A percentile compares a stretch with the other conserved stretches of the same genome.
These are phyloP conservation scores for Tylopilus sp. DNA, from an alignment of 1,284 basidiomycete genomes.

Conservation along the genomic window DNA sequence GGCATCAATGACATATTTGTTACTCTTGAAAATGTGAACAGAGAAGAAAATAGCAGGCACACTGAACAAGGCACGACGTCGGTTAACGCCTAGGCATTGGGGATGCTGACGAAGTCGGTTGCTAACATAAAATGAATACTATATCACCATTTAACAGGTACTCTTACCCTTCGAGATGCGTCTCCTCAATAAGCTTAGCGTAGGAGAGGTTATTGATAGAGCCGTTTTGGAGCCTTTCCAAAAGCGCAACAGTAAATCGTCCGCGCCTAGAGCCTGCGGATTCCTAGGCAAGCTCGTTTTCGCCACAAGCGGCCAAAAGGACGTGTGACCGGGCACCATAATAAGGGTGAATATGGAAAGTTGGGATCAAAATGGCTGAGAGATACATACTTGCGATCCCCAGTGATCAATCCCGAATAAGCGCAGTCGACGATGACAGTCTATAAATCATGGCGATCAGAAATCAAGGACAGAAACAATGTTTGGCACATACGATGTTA, in stretches of 20 bases:
- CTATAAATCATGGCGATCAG: neutral
- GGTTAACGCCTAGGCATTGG: slow-evolving; percentile 17
- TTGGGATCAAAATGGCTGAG: neutral
- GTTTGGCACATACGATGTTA: neutral
- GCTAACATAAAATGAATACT: neutral
- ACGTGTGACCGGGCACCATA: neutral
- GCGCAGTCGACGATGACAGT: slow-evolving; percentile 4
- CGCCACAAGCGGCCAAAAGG: slow-evolving; percentile 2
- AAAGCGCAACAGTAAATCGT: slow-evolving; percentile 16
- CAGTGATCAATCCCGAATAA: neutral
- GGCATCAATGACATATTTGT: neutral
- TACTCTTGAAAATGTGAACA: neutral
- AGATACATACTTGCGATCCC: neutral
- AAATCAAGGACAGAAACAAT: neutral
- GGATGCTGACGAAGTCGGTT: slow-evolving; percentile 14
- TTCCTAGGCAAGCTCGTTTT: slow-evolving; percentile 16
- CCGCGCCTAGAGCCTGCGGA: neutral
- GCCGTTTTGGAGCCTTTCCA: slow-evolving; percentile 8
- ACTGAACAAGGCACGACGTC: slow-evolving; percentile 19
- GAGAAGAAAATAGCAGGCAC: neutral
- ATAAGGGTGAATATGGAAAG: neutral
- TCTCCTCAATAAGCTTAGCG: slow-evolving; percentile 4
- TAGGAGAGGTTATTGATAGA: slow-evolving; percentile 14
- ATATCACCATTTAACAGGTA: neutral
- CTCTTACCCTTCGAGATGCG: slow-evolving; percentile 14